A percentile compares a stretch with the other conserved stretches of the same genome.
Evolutionary conservation across 306 rosid genomes (phyloP).

Genomic region (Fagus crenata): DNA sequence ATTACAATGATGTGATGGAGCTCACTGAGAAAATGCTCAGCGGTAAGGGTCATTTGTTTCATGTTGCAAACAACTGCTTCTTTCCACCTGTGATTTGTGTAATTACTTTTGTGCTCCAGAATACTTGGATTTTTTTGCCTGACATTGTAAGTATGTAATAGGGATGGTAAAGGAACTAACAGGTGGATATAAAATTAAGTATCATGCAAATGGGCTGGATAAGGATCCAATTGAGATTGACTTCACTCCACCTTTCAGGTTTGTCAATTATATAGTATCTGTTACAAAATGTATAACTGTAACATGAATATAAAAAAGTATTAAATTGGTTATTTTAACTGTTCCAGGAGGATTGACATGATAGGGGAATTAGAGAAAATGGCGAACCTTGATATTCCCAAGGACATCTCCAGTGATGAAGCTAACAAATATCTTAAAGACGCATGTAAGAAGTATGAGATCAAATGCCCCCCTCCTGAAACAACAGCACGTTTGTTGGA

Average conservation of each 20-base stretch:
- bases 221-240: slow-evolving; percentile 72
- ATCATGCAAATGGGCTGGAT: slow-evolving; percentile 74
- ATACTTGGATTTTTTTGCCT: slow-evolving; percentile 19
- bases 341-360: slow-evolving; percentile 89
- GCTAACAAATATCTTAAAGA: slow-evolving; percentile 72
- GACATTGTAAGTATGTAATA: slow-evolving; percentile 34
- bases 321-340: slow-evolving; percentile 20
- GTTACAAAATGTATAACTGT: not conserved
- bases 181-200: slow-evolving; percentile 76
- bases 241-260: slow-evolving; percentile 80
- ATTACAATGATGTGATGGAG: slow-evolving; percentile 84
- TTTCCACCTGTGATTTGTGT: not conserved
- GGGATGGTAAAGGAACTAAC: slow-evolving; percentile 90
- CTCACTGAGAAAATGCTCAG: slow-evolving; percentile 84
- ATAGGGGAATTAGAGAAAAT: slow-evolving; percentile 75
- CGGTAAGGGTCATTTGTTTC: slow-evolving; percentile 46
- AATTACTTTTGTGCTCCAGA: slow-evolving; percentile 12
- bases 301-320: not conserved
- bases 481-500: slow-evolving; percentile 86
- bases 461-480: slow-evolving; percentile 87
- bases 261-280: slow-evolving; percentile 12
- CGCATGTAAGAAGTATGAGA: slow-evolving; percentile 65
- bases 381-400: slow-evolving; percentile 76
- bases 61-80: not conserved
- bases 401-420: slow-evolving; percentile 72